Percentiles rank a stretch among this genome's conserved stretches.
Conservation (phyloP, 768 basidiomycete species). For the Melanogaster broomeanus region DNA sequence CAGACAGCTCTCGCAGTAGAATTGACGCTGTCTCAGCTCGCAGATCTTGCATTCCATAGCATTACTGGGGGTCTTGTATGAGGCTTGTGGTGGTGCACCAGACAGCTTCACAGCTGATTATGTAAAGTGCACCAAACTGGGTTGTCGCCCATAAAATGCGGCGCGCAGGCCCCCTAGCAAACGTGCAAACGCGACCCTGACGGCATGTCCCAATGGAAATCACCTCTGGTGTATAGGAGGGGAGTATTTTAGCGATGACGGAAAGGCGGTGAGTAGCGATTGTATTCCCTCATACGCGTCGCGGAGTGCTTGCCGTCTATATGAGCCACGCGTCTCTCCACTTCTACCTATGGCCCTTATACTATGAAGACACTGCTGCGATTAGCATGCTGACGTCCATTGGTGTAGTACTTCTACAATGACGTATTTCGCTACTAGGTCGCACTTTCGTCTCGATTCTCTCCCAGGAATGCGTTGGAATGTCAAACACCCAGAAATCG, state of each 20-base stretch:
- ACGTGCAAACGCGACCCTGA: slow-evolving; percentile 82
- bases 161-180: slow-evolving; percentile 82
- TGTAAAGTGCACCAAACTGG: background rate
- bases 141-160: too few relatives aligned
- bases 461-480: slow-evolving; percentile 80
- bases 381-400: background rate
- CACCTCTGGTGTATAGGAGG: slow-evolving; percentile 86
- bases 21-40: slow-evolving; percentile 70
- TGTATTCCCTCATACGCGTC: background rate
- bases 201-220: slow-evolving; percentile 76
- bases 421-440: slow-evolving; percentile 85
- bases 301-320: background rate
- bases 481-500: slow-evolving; percentile 88
- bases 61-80: too few relatives aligned
- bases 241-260: slow-evolving; percentile 87
- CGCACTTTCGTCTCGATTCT: slow-evolving; percentile 82
- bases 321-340: too few relatives aligned
- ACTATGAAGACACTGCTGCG: too few relatives aligned
- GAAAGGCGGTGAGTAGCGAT: slow-evolving; percentile 58
- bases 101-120: background rate
- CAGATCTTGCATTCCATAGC: slow-evolving; percentile 78
- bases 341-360: too few relatives aligned
- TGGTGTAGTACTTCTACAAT: slow-evolving; percentile 74
- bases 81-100: too few relatives aligned
- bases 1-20: slow-evolving; percentile 71